Evolutionary conservation across 1,139 yeast species (phyloP).

Genomic region (Yamadazyma triangularis): DNA sequence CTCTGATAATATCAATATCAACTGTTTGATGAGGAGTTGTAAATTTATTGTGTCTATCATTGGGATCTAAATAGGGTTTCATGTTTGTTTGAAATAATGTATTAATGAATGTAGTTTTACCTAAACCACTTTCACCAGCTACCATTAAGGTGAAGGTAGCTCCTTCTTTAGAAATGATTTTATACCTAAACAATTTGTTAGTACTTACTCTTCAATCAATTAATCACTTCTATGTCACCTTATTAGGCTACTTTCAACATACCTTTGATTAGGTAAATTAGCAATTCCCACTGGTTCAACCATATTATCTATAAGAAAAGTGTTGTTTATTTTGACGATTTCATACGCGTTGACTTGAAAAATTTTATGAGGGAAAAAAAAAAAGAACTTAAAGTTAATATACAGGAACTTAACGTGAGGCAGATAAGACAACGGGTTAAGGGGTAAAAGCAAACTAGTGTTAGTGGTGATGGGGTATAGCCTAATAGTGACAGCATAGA

Average conservation of each 20-base stretch:
- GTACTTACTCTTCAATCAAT: slow-evolving; percentile 29
- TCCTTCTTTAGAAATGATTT: slow-evolving; percentile 84
- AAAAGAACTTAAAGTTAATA: too few relatives aligned
- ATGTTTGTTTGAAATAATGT: slow-evolving; percentile 78
- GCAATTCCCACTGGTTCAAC: slow-evolving; percentile 76
- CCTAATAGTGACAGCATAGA: too few relatives aligned
- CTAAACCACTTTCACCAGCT: slow-evolving; percentile 93
- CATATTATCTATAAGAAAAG: slow-evolving; percentile 13
- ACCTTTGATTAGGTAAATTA: slow-evolving; percentile 88
- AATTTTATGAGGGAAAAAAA: too few relatives aligned
- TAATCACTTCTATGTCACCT: neutral
- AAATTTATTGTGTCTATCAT: slow-evolving; percentile 64
- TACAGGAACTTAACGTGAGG: too few relatives aligned
- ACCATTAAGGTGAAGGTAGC: slow-evolving; percentile 91
- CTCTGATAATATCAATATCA: slow-evolving; percentile 85
- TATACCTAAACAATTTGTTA: slow-evolving; percentile 34
- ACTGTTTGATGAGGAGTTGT: slow-evolving; percentile 72
- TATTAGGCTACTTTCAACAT: slow-evolving; percentile 26
- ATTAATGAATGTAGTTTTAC: slow-evolving; percentile 91
- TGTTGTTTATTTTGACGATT: neutral
- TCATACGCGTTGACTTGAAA: slow-evolving; percentile 1
- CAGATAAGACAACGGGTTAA: too few relatives aligned
- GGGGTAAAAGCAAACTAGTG: too few relatives aligned
- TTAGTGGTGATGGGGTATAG: too few relatives aligned
- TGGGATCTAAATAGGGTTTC: slow-evolving; percentile 60